Evolutionary conservation across 1,284 basidiomycete species (phyloP).

Genomic region (Taiwanofungus camphoratus): DNA sequence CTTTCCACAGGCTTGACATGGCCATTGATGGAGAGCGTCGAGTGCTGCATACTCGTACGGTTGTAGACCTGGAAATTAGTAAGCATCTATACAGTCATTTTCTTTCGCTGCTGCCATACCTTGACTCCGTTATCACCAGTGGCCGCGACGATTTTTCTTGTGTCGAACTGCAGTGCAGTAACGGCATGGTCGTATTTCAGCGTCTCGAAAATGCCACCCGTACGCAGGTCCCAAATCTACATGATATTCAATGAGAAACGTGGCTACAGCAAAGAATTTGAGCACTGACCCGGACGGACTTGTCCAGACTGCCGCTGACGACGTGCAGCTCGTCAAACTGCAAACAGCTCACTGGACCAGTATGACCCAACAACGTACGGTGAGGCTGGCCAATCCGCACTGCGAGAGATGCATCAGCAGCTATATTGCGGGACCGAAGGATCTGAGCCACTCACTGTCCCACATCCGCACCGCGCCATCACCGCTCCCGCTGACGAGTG

Average conservation of each 20-base stretch:
- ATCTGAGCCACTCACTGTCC: conserved; percentile 75
- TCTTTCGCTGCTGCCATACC: conserved; percentile 37
- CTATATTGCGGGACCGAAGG: conserved; percentile 4
- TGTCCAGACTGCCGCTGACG: conserved; percentile 89
- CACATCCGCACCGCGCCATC: conserved; percentile 98
- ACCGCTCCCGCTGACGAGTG: conserved; percentile 92
- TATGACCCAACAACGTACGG: conserved; percentile 90
- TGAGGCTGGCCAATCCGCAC: conserved; percentile 99
- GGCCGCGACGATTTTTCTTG: conserved; percentile 90
- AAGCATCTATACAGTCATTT: background rate
- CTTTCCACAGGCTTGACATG: conserved; percentile 89
- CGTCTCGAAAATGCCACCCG: conserved; percentile 83
- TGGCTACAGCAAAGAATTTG: background rate
- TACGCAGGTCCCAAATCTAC: conserved; percentile 96
- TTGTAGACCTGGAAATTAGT: conserved; percentile 74
- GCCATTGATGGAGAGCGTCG: conserved; percentile 82
- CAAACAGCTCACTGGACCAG: conserved; percentile 87
- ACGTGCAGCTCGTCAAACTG: conserved; percentile 98
- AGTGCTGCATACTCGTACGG: conserved; percentile 88
- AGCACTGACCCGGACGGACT: conserved; percentile 75
- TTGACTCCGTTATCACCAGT: conserved; percentile 91
- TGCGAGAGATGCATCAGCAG: conserved; percentile 26
- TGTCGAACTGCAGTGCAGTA: conserved; percentile 92
- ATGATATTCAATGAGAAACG: conserved; percentile 2
- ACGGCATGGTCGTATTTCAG: conserved; percentile 90